A percentile compares a stretch with the other conserved stretches of the same genome.
phyloP scores from a whole-genome alignment of 2,329 filamentous ascomycete species.

The Lachnellula suecica region DNA sequence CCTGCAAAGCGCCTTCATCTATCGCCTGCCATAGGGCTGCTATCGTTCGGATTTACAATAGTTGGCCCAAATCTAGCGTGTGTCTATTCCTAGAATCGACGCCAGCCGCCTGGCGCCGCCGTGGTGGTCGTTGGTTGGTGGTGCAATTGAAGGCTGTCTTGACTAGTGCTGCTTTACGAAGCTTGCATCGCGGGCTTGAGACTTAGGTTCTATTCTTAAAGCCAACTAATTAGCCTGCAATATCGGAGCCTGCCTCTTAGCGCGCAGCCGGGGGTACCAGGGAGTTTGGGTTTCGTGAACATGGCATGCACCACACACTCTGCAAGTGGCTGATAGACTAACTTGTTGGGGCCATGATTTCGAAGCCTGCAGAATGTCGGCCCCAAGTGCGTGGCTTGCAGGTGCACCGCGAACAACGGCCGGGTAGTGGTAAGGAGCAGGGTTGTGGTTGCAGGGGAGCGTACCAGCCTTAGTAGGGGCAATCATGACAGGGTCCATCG shows the following conservation, averaged over 20 bases:
- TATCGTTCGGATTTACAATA: constrained; percentile 7
- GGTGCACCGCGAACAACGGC: constrained; percentile 14
- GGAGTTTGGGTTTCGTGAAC: constrained; percentile 5
- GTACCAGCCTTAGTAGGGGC: constrained; percentile 14
- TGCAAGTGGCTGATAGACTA: constrained; percentile 10
- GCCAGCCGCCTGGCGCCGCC: not conserved
- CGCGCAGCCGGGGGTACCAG: constrained; percentile 3
- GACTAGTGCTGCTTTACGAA: constrained; percentile 20
- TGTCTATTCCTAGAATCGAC: constrained; percentile 24
- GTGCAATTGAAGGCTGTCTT: not conserved
- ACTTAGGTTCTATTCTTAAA: constrained; percentile 25
- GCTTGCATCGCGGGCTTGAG: not conserved
- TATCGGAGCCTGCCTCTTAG: constrained; percentile 5
- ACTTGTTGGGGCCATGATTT: constrained; percentile 6
- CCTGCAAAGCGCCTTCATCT: not conserved
- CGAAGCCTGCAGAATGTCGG: constrained; percentile 16
- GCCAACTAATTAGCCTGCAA: constrained; percentile 25
- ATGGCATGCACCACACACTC: not conserved
- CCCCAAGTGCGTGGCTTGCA: constrained; percentile 20
- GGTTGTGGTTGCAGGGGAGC: constrained; percentile 3
- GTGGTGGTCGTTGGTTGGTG: not conserved
- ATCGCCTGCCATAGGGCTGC: constrained; percentile 17
- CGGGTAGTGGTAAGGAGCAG: constrained; percentile 1
- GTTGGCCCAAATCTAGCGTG: constrained; percentile 14
- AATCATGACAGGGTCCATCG: constrained; percentile 14